A percentile compares a stretch with the other conserved stretches of the same genome.
phyloP scores from a whole-genome alignment of 2,329 filamentous ascomycete genomes.

The Aphanocladium album region DNA sequence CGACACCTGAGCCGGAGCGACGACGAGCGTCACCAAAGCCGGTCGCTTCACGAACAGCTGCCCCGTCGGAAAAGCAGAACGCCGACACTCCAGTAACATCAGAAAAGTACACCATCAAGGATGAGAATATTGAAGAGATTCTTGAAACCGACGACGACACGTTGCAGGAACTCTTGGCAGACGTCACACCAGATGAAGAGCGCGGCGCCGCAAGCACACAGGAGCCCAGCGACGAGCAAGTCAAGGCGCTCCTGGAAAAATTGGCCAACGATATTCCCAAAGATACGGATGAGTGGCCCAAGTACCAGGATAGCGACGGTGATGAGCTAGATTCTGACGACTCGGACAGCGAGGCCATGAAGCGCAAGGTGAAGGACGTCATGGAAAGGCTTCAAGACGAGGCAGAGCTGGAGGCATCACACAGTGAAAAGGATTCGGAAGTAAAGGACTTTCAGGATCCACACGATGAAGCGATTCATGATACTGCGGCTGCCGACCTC shows the following conservation, averaged over 20 bases:
- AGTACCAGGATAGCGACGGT: slow-evolving; percentile 1
- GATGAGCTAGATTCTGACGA: slow-evolving; percentile 23
- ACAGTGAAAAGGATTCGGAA: not conserved
- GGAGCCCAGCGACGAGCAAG: slow-evolving; percentile 27
- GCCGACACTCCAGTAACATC: not conserved
- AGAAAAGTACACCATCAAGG: slow-evolving; percentile 14
- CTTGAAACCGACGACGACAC: slow-evolving; percentile 47
- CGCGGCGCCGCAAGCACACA: slow-evolving; percentile 13
- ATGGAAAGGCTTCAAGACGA: slow-evolving; percentile 45
- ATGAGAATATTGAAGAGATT: slow-evolving; percentile 34
- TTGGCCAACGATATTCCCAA: slow-evolving; percentile 29
- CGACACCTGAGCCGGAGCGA: slow-evolving; percentile 11
- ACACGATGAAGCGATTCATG: slow-evolving; percentile 16
- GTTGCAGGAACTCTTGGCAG: slow-evolving; percentile 46
- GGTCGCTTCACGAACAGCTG: not conserved
- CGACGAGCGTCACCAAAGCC: slow-evolving; percentile 16
- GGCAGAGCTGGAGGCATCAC: slow-evolving; percentile 29
- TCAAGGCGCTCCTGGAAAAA: slow-evolving; percentile 33
- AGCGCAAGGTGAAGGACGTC: slow-evolving; percentile 37
- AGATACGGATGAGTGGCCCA: slow-evolving; percentile 11
- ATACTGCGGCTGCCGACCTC: slow-evolving; percentile 22
- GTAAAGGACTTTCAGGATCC: slow-evolving; percentile 14
- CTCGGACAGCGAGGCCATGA: slow-evolving; percentile 49
- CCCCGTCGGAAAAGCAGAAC: not conserved
- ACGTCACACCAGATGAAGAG: slow-evolving; percentile 32